Evolutionary conservation across 441 rosid species (phyloP).

Genomic region (Brassica hybrid): DNA sequence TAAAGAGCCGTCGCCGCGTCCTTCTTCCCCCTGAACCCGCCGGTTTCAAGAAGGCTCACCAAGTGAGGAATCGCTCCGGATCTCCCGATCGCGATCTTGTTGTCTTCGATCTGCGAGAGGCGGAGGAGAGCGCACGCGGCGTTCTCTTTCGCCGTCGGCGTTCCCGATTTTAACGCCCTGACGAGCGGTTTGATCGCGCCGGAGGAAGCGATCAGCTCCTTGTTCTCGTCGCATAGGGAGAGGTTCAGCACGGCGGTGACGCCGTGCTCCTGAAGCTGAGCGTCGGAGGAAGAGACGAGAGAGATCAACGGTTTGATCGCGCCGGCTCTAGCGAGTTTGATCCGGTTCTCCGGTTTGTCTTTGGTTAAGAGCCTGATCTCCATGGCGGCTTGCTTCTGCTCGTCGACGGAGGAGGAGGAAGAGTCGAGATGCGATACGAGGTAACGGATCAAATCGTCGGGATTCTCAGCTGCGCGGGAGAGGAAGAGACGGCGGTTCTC

Average conservation of each 20-base stretch:
- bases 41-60: conserved; percentile 69
- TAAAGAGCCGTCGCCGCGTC: conserved; percentile 91
- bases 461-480: conserved; percentile 70
- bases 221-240: conserved; percentile 93
- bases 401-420: conserved; percentile 78
- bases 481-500: conserved; percentile 64
- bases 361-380: conserved; percentile 90
- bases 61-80: conserved; percentile 83
- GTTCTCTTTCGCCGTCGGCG: conserved; percentile 82
- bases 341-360: conserved; percentile 80
- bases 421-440: conserved; percentile 67
- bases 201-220: conserved; percentile 64
- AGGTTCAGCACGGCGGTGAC: conserved; percentile 87
- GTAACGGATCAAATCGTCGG: conserved; percentile 69
- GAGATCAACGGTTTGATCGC: conserved; percentile 77
- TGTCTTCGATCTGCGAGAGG: conserved; percentile 74
- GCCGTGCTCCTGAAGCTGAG: conserved; percentile 82
- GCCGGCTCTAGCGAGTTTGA: conserved; percentile 81
- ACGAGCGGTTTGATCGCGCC: conserved; percentile 91
- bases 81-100: conserved; percentile 83
- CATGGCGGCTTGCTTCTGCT: conserved; percentile 93
- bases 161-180: conserved; percentile 72
- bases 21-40: conserved; percentile 78
- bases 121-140: conserved; percentile 87
- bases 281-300: conserved; percentile 66